A percentile compares a stretch with the other conserved stretches of the same genome.
Conservation (phyloP, 2,329 filamentous ascomycete genomes). For the Sarocladium oryzae region DNA sequence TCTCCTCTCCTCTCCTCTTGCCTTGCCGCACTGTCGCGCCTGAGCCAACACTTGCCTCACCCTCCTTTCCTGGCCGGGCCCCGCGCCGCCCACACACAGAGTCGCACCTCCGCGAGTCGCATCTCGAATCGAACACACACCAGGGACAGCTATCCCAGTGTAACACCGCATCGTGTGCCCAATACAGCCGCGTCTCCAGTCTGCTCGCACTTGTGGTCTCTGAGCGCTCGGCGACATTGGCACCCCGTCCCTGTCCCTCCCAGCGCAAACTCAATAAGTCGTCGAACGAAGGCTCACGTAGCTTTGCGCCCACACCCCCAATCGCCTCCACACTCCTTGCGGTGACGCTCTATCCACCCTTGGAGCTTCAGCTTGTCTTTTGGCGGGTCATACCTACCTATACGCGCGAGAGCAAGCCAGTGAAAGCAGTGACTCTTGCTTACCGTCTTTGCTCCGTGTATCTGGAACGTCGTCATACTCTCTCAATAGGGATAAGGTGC, state of each 20-base stretch:
- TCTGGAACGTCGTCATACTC: conserved; percentile 3
- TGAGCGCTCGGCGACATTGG: neutral
- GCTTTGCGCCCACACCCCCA: conserved; percentile 8
- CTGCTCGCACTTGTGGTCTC: neutral
- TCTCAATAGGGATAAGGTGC: neutral
- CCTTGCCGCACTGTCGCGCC: neutral
- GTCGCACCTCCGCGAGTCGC: neutral
- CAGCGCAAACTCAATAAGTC: conserved; percentile 2
- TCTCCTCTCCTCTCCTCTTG: neutral
- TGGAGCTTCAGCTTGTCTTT: neutral
- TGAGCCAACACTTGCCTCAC: neutral
- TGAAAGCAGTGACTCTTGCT: neutral
- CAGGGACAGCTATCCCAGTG: neutral
- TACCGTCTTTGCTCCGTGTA: neutral
- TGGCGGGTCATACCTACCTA: conserved; percentile 1
- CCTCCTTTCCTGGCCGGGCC: no score
- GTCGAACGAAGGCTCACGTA: neutral
- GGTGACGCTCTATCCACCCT: conserved; percentile 4
- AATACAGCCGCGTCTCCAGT: neutral
- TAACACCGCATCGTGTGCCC: conserved; percentile 7
- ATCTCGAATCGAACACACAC: neutral
- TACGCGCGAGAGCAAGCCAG: neutral
- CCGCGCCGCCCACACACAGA: neutral
- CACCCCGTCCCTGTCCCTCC: neutral
- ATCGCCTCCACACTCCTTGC: neutral